Base-by-base conservation (phyloP, 495 filamentous ascomycete species). In the Usnea hakonensis region DNA sequence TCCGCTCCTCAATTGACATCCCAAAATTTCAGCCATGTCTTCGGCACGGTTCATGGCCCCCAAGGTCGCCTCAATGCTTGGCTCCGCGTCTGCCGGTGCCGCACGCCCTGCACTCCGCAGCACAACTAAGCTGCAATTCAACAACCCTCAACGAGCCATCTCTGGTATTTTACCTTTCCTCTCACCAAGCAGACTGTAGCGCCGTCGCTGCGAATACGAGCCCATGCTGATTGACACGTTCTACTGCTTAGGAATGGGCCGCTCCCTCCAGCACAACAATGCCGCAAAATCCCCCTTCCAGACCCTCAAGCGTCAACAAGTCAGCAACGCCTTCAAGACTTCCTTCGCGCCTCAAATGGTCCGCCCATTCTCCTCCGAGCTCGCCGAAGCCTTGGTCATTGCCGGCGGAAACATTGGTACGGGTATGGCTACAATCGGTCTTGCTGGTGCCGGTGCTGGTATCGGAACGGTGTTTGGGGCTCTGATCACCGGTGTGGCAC, bases 391-490 rank as follows among this genome's bases (percentile, higher is more conserved):
- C 80, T 87, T 92, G 84, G 87, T 91, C 70, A 85, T 88, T 79
- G 87, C 89, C 76, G 90, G 88, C 75, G 86, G 90, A 83, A 91
- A 90, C 83, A 75, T 90, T 68, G 89, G 89, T 82, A 90, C 90
- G 81, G 89, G 89, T 78, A 81, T 85, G 62, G 89, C 89, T 63
- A 88, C 90, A 78, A 89, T 94, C 75, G 90, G 90, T 85, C 87
- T 94, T 69, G 87, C 85, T 74, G 89, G 89, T 85, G 89, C 89
- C 74, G 89, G 88, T 90, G 87, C 90, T 79, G 89, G 90, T 88
- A 91, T 92, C 80, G 89, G 89, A 82, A 83, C 89, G 75, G 90
- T 94, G 75, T 94, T 94, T 85, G 88, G 85, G 71, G 83, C 88
- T 70, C 87, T 94, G 75, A 83, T 94, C 71, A 83, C 85, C 76